Base-by-base conservation (phyloP, 2,329 filamentous ascomycete genomes). In the Blumeriella jaapii region DNA sequence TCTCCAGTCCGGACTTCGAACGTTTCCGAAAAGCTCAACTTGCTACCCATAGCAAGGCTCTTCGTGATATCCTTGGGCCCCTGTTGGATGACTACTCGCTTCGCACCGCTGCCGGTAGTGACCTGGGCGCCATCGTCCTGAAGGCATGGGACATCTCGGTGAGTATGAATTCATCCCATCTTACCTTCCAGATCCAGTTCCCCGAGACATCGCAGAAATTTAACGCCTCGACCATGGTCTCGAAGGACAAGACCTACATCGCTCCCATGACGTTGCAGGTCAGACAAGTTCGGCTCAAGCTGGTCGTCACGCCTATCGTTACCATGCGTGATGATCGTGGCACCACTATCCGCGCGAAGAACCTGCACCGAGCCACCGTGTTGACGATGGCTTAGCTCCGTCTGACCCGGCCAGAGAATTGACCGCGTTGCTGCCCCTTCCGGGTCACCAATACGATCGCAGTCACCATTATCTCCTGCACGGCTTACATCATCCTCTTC, bases 241-340 rank as follows among this genome's bases (percentile, higher is more conserved):
- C 49, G 1, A 47, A 45, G 22, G 68, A 68, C 53, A 59, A 60
- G 28, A 59, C 60, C 15, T 44, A 50, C 22, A 47, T 57, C 17
- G 58, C 64, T 22, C 56, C 61, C 0, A 51, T 59, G 36, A 57
- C 63, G 33, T 52, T 73, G 13, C 67, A 71, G 55, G 55, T 59
- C 5, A 60, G 61, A 46, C 67, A 71, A 47, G 65, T 60, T 55
- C 63, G 69, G 4, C 53, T 74, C n/a, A 63, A 65, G 34, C 58
- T 72, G 2, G 65, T 69, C 17, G 64, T 69, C 4, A 71, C 69
- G 0, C 70, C 70, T 1, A 61, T 66, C 6, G 62, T 74, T 29
- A 71, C 67, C 2, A 62, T 69, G 46, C 61, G 68, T 19, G 68
- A 71, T 42, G 68, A 73, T 23, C 42, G 44, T 19, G 45, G 46